Evolutionary conservation across 345 rosid genomes (phyloP).

Genomic region (Murraya paniculata): DNA sequence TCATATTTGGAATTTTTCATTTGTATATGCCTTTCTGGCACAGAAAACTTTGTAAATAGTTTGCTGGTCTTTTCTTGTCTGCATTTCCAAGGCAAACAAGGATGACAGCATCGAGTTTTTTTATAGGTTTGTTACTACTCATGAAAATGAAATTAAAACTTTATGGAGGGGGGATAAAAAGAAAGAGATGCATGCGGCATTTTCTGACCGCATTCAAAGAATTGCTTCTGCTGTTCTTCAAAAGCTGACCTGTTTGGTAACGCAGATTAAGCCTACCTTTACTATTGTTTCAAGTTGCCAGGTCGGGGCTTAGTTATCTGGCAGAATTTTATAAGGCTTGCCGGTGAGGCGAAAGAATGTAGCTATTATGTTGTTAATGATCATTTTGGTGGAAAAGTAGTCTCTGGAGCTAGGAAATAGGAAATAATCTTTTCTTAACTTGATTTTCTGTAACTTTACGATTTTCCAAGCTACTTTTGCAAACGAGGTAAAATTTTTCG

Average conservation of each 20-base stretch:
- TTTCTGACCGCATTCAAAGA: neutral
- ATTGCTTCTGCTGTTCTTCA: neutral
- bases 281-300: neutral
- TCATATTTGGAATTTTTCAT: constrained; percentile 15
- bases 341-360: neutral
- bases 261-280: neutral
- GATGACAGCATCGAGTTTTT: constrained; percentile 23
- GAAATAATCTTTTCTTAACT: too few relatives aligned
- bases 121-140: constrained; percentile 17
- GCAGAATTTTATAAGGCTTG: neutral
- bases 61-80: constrained; percentile 23
- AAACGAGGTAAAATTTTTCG: too few relatives aligned
- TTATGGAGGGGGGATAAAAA: neutral
- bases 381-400: too few relatives aligned
- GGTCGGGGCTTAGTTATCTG: neutral
- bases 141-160: constrained; percentile 8
- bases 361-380: neutral
- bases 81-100: constrained; percentile 8
- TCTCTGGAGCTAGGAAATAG: too few relatives aligned
- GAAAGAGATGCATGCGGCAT: constrained; percentile 2
- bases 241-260: neutral
- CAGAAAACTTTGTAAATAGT: constrained; percentile 37
- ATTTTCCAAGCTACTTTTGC: too few relatives aligned
- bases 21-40: constrained; percentile 17
- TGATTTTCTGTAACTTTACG: too few relatives aligned